Evolutionary conservation across 2,329 filamentous ascomycete species (phyloP), one percentile per base, ranked within the genome.

Genomic region (Fusarium solani-melongenae): DNA sequence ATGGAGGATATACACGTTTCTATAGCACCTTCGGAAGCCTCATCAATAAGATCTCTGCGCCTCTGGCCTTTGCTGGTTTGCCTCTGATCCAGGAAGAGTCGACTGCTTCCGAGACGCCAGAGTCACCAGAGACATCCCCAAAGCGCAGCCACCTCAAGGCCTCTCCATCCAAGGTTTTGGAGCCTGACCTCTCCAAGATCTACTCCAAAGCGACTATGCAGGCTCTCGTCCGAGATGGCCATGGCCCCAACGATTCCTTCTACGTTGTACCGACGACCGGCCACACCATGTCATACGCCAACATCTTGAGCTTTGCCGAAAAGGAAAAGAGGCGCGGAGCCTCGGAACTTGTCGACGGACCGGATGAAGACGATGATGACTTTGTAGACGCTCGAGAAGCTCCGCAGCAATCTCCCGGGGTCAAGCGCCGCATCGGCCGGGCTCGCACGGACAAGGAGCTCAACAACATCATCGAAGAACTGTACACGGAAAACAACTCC

Each of bases 251-350:
- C 67, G 93, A 93, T 77, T 96, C 93, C 10, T 99, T 99, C 84
- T 98, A 98, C 81, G 93, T 98, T 1, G 96, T 99, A 1, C 96
- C 96, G 5, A 93, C 94, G 0, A 94, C 93, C 20, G 96, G 96
- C 6, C 95, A 96, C 72, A 98, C 95, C 4, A 92, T 95, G 69
- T 96, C 95, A 0, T 99, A 98, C 79, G 95, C 96, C 51, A 95
- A 93, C 71, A 98, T 99, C 61, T 86, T 98, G 22, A 92, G 86
- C 46, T 92, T 90, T 75, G 90, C 89, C 38, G 89, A 91, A 72
- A 92, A 92, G 77, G 91, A 92, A 79, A 91, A 89, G 79, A 86
- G 90, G 10, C 88, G 90, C 59, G 88, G 85, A 27, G 87, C 87
- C 8, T 88, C 88, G 3, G 87, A 89, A 33, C 84, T 90, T 57